Evolutionary conservation across 768 basidiomycete species (phyloP), one percentile per base, ranked within the genome.

Genomic region (Boletus fagicola): DNA sequence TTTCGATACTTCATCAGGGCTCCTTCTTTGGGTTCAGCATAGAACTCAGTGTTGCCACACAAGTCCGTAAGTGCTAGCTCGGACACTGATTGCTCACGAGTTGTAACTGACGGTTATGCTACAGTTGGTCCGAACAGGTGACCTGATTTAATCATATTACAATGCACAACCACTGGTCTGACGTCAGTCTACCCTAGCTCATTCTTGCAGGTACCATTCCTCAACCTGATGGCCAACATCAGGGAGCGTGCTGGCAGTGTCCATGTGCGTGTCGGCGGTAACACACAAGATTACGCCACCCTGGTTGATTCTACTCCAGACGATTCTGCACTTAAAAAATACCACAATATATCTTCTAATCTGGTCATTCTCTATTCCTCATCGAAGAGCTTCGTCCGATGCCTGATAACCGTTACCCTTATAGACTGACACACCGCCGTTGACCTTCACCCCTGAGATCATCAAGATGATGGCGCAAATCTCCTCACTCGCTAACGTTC

Each of bases 211-310:
- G 79, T 86, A 39, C 79, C 85, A 0, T 90, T 92, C 74, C 79
- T 92, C n/a, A 92, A 93, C 67, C 76, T 92, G 31, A 83, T 94
- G 78, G 77, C 83, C 5, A 87, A 88, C 60, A 75, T 94, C n/a
- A 77, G 76, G 48, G 76, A 82, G 62, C 79, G 91, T 28, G 80
- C 82, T 4, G 89, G 89, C 3, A 65, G 71, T 1, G 82, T 90
- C 8, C 72, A 79, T 13, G 71, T 92, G n/a, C 83, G 90, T 50
- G 76, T 92, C 1, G 90, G 91, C 26, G 90, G 90, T 46, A 92
- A 92, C 71, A 85, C 90, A 85, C 91, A 92, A 66, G 91, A 94
- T 54, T 80, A 76, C 3, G 86, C 76, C 7, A 70, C 72, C 5
- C 68, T 83, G 58, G 83, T 83, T 10, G 73, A 75, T 46, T 76